These are phyloP conservation scores for Ailanthus altissimus DNA, from an alignment of 345 rosid species.

Conservation along the genomic window DNA sequence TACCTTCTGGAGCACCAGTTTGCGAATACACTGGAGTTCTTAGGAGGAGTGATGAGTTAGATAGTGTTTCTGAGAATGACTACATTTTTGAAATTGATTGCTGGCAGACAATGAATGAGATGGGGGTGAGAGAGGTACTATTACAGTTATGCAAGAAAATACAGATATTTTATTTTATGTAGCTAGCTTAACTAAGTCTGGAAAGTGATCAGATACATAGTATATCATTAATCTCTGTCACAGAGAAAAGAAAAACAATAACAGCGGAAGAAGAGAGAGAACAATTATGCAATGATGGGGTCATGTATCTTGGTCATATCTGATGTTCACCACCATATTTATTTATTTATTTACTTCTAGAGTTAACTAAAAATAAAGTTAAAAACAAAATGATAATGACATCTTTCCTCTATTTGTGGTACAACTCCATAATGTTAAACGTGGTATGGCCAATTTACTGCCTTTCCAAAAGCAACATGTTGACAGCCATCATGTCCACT, in stretches of 20 bases:
- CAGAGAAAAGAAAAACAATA: background rate
- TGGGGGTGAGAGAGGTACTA: slow-evolving; percentile 63
- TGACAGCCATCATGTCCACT: background rate
- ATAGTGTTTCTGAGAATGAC: slow-evolving; percentile 45
- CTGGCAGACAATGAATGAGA: slow-evolving; percentile 61
- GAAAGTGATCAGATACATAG: too few species aligned
- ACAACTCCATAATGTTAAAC: background rate
- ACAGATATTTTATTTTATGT: background rate
- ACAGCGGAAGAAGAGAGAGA: background rate
- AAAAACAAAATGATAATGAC: background rate
- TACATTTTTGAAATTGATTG: slow-evolving; percentile 75
- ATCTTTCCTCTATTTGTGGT: background rate
- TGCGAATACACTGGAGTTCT: slow-evolving; percentile 63
- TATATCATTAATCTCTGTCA: background rate
- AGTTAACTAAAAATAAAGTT: background rate
- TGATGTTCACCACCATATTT: background rate
- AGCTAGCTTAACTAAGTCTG: too few species aligned
- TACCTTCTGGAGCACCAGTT: slow-evolving; percentile 67
- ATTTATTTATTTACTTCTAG: background rate
- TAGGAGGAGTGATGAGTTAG: slow-evolving; percentile 47
- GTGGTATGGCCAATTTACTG: background rate
- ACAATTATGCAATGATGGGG: background rate
- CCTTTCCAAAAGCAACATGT: background rate
- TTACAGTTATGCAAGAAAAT: background rate
- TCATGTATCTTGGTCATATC: background rate